phyloP scores from a whole-genome alignment of 148 eudicot species.

The Salicornia ramosissima region DNA sequence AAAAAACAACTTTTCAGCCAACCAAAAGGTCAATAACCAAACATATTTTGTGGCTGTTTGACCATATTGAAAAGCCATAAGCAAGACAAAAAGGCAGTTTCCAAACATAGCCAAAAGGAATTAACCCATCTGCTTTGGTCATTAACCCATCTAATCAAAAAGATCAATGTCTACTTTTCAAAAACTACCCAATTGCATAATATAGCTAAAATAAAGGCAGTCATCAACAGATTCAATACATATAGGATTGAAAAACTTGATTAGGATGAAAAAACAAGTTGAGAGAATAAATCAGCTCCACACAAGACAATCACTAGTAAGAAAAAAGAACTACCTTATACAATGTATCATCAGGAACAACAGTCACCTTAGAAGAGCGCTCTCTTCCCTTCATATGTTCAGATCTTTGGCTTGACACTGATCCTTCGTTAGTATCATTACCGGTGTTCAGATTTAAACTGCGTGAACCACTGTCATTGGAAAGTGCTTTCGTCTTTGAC shows the following conservation, averaged over 20 bases:
- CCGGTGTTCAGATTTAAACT: slow-evolving; percentile 28
- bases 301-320: background rate
- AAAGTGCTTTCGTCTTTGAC: slow-evolving; percentile 24
- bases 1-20: no score
- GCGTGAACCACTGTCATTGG: slow-evolving; percentile 31
- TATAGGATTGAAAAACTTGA: background rate
- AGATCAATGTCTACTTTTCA: background rate
- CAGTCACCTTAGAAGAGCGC: slow-evolving; percentile 30
- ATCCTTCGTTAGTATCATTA: slow-evolving; percentile 32
- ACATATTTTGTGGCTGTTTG: no score
- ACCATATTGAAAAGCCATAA: no score
- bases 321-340: slow-evolving; percentile 54
- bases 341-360: slow-evolving; percentile 42
- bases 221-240: background rate
- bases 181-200: background rate
- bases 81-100: no score
- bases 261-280: background rate
- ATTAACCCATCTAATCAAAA: background rate
- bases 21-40: no score
- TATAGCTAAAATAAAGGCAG: background rate
- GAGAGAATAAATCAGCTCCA: background rate
- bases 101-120: no score
- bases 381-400: slow-evolving; percentile 31
- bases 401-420: slow-evolving; percentile 28
- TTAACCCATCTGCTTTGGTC: background rate